phyloP scores from a whole-genome alignment of 2,329 filamentous ascomycete genomes.

The Myrmaecium sp. region DNA sequence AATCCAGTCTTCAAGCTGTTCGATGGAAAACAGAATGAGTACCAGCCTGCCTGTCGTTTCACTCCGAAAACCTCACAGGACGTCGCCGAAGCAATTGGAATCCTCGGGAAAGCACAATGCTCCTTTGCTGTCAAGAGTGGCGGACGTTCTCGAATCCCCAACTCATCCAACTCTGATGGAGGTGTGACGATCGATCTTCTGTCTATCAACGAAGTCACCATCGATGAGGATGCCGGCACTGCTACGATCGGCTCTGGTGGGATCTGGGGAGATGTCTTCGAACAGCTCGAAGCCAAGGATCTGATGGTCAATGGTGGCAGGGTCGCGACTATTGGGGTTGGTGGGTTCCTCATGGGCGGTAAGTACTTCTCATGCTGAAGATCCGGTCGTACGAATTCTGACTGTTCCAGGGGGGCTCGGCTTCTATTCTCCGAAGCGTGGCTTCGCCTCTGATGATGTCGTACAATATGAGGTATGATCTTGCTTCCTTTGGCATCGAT shows the following conservation, averaged over 20 bases:
- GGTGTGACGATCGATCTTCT: conserved; percentile 27
- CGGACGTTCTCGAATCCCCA: conserved; percentile 23
- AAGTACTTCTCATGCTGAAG: conserved; percentile 6
- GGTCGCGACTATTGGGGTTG: conserved; percentile 13
- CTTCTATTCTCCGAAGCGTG: not conserved
- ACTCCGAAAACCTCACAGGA: not conserved
- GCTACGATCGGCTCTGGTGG: conserved; percentile 14
- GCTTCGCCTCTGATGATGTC: conserved; percentile 1
- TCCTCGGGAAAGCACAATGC: conserved; percentile 11
- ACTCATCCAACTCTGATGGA: conserved; percentile 22
- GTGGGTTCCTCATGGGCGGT: conserved; percentile 13
- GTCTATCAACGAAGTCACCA: conserved; percentile 11
- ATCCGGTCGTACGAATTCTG: too few species aligned
- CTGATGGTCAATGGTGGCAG: conserved; percentile 14
- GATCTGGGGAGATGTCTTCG: conserved; percentile 14
- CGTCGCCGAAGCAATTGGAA: not conserved
- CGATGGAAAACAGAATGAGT: conserved; percentile 1
- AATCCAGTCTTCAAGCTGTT: conserved; percentile 1
- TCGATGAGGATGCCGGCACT: conserved; percentile 12
- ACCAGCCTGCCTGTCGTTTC: not conserved
- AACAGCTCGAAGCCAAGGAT: conserved; percentile 7
- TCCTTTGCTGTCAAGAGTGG: conserved; percentile 27
- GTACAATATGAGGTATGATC: conserved; percentile 1
- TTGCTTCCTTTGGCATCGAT: too few species aligned
- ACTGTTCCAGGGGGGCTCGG: conserved; percentile 7